phyloP scores from a whole-genome alignment of 2,329 filamentous ascomycete species.

The Curvularia verruculosa region DNA sequence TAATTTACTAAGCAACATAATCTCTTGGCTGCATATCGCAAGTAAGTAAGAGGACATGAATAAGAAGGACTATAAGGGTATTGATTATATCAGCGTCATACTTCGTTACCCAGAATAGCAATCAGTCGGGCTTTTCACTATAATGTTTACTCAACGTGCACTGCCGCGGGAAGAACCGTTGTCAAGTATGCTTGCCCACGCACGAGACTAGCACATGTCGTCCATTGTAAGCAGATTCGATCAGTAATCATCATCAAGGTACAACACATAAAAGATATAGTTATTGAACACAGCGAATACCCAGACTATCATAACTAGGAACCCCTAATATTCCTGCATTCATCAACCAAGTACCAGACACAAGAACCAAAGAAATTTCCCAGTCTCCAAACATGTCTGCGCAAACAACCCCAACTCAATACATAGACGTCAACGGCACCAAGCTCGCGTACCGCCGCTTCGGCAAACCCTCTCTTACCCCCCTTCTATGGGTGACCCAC shows the following conservation, averaged over 20 bases:
- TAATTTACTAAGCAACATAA: neutral
- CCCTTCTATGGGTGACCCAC: conserved; percentile 29
- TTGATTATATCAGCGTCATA: neutral
- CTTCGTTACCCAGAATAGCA: neutral
- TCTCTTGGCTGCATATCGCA: neutral
- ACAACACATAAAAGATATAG: neutral
- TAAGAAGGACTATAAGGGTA: neutral
- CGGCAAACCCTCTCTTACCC: conserved; percentile 14
- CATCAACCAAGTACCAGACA: neutral
- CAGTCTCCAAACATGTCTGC: neutral
- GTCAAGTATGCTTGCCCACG: too few species aligned
- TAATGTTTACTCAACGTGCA: neutral
- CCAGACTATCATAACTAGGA: neutral
- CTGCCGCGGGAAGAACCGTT: neutral
- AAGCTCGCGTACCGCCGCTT: conserved; percentile 30
- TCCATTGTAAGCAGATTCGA: neutral
- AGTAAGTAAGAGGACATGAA: neutral
- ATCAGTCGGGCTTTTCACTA: neutral
- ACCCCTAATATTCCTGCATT: neutral
- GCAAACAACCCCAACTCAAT: conserved; percentile 17
- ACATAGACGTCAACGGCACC: conserved; percentile 16
- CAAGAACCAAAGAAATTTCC: neutral
- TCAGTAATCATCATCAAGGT: neutral
- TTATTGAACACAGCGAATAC: neutral
- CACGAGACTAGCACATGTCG: neutral